Evolutionary conservation across 345 rosid species (phyloP), one percentile per base, ranked within the genome.

Genomic region (Cardiospermum halicacabum): DNA sequence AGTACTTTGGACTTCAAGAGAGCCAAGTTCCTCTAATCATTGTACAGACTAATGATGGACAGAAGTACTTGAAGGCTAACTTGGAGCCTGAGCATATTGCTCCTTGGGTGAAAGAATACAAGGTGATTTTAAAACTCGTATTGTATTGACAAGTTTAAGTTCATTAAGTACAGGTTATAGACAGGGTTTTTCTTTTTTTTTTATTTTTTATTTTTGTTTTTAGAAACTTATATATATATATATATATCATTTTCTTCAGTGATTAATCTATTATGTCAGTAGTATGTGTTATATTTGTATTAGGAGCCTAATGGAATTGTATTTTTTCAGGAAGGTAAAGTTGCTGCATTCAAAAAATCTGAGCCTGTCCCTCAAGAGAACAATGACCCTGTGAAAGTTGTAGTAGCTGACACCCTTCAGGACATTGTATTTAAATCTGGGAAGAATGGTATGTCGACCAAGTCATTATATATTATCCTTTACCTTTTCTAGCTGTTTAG

Each of bases 1-100:
- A 94, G 99, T 94, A 87, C 65, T 94, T 89, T 82, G 99, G 99
- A 70, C 81, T 94, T 15, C 79, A 74, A 66, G 93, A 82, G 55
- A 84, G 86, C 56, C 99, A 94, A 71, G 87, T 69, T 39, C 99
- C 99, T 53, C 89, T 94, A 63, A 64, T 94, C 56, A 62, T 94
- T 53, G 68, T 91, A 61, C 90, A 87, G 78, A 78, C 88, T 21
- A 74, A 55, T 61, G 86, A 91, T 59, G 89, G 82, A 56, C 76
- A 83, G 81, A 94, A 91, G 65, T 94, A 83, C 69, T 64, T 94
- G 80, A 91, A 91, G 66, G 66, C 86, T 11, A 82, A 89, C 54
- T 57, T 94, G 79, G 84, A 78, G 66, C 68, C 73, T 73, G 86
- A 82, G 74, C 78, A 89, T 30, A 80, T 94, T 73, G 96, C 84